Evolutionary conservation across 331 rosid genomes (phyloP), one percentile per base, ranked within the genome.

Genomic region (Stylosanthes scabra): DNA sequence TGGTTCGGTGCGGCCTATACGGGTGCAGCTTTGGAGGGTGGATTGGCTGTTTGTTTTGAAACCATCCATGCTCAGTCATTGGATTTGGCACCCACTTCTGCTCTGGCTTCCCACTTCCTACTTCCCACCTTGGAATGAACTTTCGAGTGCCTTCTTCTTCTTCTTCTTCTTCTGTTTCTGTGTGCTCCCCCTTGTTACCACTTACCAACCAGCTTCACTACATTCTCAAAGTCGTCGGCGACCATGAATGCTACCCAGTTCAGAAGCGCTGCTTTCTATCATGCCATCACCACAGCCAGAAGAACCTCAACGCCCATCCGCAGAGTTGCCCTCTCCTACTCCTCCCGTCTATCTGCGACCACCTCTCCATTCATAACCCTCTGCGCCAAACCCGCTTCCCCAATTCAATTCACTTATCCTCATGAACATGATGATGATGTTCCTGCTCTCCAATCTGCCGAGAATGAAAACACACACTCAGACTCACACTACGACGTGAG

Each of bases 191-290:
- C 20, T 56, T 56, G 11, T 20, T 27, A 57, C 25, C 37, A 2
- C n/a, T n/a, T n/a, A n/a, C n/a, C n/a, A n/a, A n/a, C n/a, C n/a
- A 29, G 2, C 66, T 59, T 2, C 12, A 42, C 8, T 42, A 11
- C 46, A 42, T 42, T 42, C 66, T 34, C 66, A 60, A 59, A 11
- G 3, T 60, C 65, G 8, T 56, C 60, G 60, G 8, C 7, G 73
- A 66, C 66, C 64, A 84, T 82, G 89, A 45, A 63, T 72, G 85
- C 85, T 56, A 52, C 85, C 73, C 88, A 66, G 51, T 61, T 82
- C 64, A 29, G 71, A 51, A 76, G 77, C 46, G 80, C 86, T 49
- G 28, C 82, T 11, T 3, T 81, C 71, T 83, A 73, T 46, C 82
- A 61, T 61, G 28, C 0, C 16, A 61, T 80, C 9, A 63, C 46